Percentiles rank a stretch among this genome's conserved stretches.
Evolutionary conservation across 2,329 filamentous ascomycete species (phyloP).

Genomic region (Cytospora chrysosperma): DNA sequence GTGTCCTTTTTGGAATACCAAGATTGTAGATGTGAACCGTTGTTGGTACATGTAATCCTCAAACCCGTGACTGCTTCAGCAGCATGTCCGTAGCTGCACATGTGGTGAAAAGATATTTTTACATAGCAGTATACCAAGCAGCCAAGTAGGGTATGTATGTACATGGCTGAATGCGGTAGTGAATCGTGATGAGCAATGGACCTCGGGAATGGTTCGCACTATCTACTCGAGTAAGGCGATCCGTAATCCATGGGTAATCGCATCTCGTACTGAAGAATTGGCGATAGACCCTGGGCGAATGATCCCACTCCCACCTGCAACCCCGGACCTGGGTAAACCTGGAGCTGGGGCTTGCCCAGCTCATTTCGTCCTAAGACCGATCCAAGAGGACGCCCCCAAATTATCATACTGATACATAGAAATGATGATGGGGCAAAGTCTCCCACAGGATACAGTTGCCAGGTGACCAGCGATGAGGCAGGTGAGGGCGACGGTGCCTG

Average conservation of each 20-base stretch:
- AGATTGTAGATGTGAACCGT: no score
- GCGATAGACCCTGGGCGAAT: slow-evolving; percentile 17
- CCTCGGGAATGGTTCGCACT: slow-evolving; percentile 7
- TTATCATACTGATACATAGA: background rate
- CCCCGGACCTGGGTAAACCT: slow-evolving; percentile 10
- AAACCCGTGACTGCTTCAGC: no score
- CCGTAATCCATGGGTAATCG: slow-evolving; percentile 11
- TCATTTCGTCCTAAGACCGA: slow-evolving; percentile 12
- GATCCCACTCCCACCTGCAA: slow-evolving; percentile 3
- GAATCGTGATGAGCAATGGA: slow-evolving; percentile 3
- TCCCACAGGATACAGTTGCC: background rate
- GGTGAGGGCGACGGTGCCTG: background rate
- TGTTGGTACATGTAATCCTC: no score
- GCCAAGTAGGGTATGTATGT: no score
- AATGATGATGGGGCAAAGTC: background rate
- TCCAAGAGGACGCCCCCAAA: slow-evolving; percentile 11
- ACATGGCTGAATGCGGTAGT: slow-evolving; percentile 8
- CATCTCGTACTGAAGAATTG: slow-evolving; percentile 20
- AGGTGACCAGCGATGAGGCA: background rate
- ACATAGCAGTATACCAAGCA: no score
- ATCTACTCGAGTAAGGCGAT: background rate
- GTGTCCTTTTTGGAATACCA: no score
- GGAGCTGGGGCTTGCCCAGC: background rate
- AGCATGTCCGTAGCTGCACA: background rate
- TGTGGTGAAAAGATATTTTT: background rate